These are phyloP conservation scores for Saccharomycopsis malanga DNA, from an alignment of 805 yeast species.

Conservation along the genomic window DNA sequence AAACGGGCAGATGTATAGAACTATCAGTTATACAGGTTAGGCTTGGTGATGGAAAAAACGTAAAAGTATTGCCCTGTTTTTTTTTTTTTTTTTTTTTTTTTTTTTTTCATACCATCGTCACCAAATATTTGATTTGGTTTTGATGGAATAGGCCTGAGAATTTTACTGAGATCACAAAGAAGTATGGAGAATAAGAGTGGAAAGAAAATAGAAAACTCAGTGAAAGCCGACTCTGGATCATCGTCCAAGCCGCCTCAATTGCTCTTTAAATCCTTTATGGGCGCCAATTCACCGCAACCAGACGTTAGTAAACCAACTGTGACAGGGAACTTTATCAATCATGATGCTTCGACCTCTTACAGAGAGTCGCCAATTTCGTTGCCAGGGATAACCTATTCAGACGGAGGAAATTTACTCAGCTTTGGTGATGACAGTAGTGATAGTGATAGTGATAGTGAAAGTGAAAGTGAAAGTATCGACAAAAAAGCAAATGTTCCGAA, in stretches of 20 bases:
- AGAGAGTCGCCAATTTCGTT: neutral
- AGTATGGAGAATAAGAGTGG: too few species aligned
- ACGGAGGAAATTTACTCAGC: neutral
- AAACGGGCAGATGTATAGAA: too few species aligned
- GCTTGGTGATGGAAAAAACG: too few species aligned
- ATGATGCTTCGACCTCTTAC: neutral
- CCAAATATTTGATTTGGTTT: too few species aligned
- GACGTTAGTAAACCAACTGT: constrained; percentile 6
- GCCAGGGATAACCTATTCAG: neutral
- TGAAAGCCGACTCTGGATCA: neutral
- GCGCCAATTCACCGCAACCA: neutral
- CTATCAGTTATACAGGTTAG: too few species aligned
- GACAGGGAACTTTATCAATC: constrained; percentile 1
- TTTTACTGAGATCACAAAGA: too few species aligned
- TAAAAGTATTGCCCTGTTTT: neutral
- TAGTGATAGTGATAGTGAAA: neutral
- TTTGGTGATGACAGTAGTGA: neutral
- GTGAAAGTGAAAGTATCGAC: neutral
- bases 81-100: too few species aligned
- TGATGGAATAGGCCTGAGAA: too few species aligned
- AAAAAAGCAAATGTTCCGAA: too few species aligned
- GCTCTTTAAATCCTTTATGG: neutral
- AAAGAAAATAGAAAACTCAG: neutral
- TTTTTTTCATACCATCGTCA: too few species aligned
- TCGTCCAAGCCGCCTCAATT: neutral